Base-by-base conservation (phyloP, 495 filamentous ascomycete genomes). In the Pseudoneurospora amorphoporcata region DNA sequence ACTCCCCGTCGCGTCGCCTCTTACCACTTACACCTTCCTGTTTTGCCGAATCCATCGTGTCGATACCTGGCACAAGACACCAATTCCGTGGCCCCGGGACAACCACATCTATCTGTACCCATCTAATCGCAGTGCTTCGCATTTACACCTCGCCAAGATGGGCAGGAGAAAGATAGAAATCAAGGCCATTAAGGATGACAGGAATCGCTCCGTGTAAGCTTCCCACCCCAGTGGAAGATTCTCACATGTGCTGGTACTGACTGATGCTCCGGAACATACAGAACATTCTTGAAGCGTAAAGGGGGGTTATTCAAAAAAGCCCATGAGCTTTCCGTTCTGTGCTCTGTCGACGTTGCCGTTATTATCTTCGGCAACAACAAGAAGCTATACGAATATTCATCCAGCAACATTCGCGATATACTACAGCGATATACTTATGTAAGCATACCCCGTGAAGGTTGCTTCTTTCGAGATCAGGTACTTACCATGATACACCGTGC, bases 301-400 rank as follows among this genome's bases (percentile, higher is more conserved):
- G 95, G 95, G 76, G 95, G 95, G 77, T 87, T 99, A 35, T 98
- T 99, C 88, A 99, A 99, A 88, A 99, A 99, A 87, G 95, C 95
- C 71, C 93, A 99, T 84, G 95, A 99, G 86, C 88, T 99, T 35
- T 97, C 95, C 73, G 95, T 98, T 53, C 90, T 99, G 73, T 99
- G 95, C 81, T 97, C 93, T 65, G 95, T 99, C 77, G 96, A 99
- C 82, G 95, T 99, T 75, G 95, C 96, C 37, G 95, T 99, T 72
- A 94, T 99, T 76, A 98, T 99, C 76, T 98, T 98, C 79, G 94
- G 94, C 75, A 92, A 91, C 81, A 98, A 98, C 82, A 98, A 98
- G 86, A 97, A 98, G 82, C 87, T 99, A 39, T 97, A 98, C 83
- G 93, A 99, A 82, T 99, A 95, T 79, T 98, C 94, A 45, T 98